Percentiles rank a stretch among this genome's conserved stretches.
Conservation (phyloP, 495 filamentous ascomycete species). For the Hypoxylon lienhwacheense region DNA sequence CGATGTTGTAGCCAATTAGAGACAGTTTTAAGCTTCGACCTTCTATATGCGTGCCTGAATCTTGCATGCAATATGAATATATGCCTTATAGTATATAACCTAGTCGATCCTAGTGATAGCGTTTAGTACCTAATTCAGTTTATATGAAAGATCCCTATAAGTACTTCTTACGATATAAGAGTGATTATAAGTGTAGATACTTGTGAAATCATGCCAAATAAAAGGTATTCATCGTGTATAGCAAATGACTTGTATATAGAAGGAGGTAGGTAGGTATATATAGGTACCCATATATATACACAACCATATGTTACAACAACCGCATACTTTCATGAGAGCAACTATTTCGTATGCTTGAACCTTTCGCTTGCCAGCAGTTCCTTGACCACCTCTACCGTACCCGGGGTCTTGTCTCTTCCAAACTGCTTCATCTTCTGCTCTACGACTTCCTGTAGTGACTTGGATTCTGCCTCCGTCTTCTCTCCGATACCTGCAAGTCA, state of each 20-base stretch:
- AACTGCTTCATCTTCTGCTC: constrained; percentile 66
- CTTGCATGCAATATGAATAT: too few species aligned
- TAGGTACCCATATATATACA: constrained; percentile 5
- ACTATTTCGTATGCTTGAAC: constrained; percentile 40
- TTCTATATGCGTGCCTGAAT: too few species aligned
- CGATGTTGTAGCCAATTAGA: constrained; percentile 19
- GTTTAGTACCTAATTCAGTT: too few species aligned
- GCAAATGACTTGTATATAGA: too few species aligned
- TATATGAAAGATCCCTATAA: too few species aligned
- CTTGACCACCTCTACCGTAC: constrained; percentile 56
- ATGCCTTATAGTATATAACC: too few species aligned
- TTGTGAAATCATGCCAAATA: too few species aligned
- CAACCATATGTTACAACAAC: constrained; percentile 4
- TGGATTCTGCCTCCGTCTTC: constrained; percentile 62
- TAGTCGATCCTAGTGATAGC: too few species aligned
- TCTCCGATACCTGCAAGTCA: constrained; percentile 62
- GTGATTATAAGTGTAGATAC: too few species aligned
- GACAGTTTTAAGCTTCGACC: not conserved
- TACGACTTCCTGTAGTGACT: constrained; percentile 61
- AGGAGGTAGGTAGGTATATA: too few species aligned
- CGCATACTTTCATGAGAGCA: not conserved
- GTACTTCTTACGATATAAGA: too few species aligned
- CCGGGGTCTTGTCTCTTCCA: constrained; percentile 55
- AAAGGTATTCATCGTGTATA: too few species aligned
- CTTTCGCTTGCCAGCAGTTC: constrained; percentile 58